Percentiles rank a stretch among this genome's conserved stretches.
phyloP scores from a whole-genome alignment of 2,329 filamentous ascomycete species.

The Neofusicoccum kwambonambiense region DNA sequence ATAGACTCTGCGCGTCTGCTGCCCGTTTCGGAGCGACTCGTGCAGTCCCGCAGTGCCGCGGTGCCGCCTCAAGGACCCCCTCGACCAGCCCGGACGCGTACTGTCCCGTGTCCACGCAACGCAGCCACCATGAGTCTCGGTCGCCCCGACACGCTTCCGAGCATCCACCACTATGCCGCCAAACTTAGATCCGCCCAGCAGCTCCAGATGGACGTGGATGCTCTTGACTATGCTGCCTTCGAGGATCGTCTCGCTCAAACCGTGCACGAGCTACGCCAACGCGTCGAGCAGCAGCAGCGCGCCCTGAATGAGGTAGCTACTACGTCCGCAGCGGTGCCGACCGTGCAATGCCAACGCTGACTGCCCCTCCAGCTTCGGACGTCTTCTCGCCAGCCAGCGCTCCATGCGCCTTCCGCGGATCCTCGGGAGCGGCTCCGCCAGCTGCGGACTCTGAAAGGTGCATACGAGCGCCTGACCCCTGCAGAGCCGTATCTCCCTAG shows the following conservation, averaged over 20 bases:
- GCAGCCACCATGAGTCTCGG: background rate
- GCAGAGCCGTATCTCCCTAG: conserved; percentile 65
- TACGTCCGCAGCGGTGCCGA: too few species aligned
- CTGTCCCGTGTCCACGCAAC: background rate
- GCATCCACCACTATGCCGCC: conserved; percentile 32
- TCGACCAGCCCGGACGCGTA: background rate
- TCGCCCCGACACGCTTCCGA: conserved; percentile 16
- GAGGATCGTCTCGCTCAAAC: conserved; percentile 63
- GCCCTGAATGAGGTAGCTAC: conserved; percentile 45
- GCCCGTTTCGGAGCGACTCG: background rate
- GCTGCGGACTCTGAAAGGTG: conserved; percentile 57
- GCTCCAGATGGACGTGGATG: conserved; percentile 37
- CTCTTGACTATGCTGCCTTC: conserved; percentile 37
- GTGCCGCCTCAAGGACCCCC: background rate
- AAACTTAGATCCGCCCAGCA: conserved; percentile 27
- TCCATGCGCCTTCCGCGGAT: conserved; percentile 33
- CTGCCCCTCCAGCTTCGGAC: conserved; percentile 46
- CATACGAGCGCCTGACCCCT: conserved; percentile 63
- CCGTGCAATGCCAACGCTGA: background rate
- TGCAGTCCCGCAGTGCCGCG: background rate
- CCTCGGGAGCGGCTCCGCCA: conserved; percentile 42
- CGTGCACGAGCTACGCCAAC: conserved; percentile 62
- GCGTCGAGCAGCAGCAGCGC: conserved; percentile 48
- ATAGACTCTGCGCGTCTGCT: background rate
- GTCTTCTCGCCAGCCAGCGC: conserved; percentile 24